Evolutionary conservation across 2,329 filamentous ascomycete species (phyloP), one percentile per base, ranked within the genome.

Genomic region (Trichophyton verrucosum): DNA sequence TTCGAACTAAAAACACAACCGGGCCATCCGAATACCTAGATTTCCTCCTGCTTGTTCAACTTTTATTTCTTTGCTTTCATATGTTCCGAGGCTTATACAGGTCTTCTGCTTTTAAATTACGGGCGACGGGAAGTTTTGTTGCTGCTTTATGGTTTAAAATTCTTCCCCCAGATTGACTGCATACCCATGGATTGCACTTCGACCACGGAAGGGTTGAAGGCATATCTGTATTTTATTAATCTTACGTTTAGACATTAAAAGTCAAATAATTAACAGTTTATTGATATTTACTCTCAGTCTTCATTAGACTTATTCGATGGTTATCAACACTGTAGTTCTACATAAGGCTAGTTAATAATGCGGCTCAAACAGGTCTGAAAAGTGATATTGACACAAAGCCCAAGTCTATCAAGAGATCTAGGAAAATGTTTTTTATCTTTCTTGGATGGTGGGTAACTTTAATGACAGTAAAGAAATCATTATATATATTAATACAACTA

Each of bases 181-280:
- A 55, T 36, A 55, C 33, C 30, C n/a, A 55, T 55, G 49, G 49
- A 55, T 33, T 17, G n/a, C 17, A 27, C 49, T 36, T 55, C 27
- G 24, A 20, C 49, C 24, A 9, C 15, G 30, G 49, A 55, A 55
- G n/a, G 49, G 49, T 36, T 36, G 24, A 55, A 55, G 49, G 15
- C 15, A 55, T 55, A 36, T 55, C 30, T 55, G 49, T 55, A 55
- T 27, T 55, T 55, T 55, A 55, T 55, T 55, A 55, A 55, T 49
- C 20, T 24, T 55, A 55, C 8, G 27, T 20, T 55, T 55, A 55
- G 49, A 55, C 49, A 36, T 55, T 36, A 55, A 55, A 55, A 55
- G 49, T 36, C 49, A 55, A 55, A 33, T 55, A 55, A 55, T 55
- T 55, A 55, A 55, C 49, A 33, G 15, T 36, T 55, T 11, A 47